Evolutionary conservation across 176 grass and related monocot genomes (phyloP).

Genomic region (Paspalum vaginatum): DNA sequence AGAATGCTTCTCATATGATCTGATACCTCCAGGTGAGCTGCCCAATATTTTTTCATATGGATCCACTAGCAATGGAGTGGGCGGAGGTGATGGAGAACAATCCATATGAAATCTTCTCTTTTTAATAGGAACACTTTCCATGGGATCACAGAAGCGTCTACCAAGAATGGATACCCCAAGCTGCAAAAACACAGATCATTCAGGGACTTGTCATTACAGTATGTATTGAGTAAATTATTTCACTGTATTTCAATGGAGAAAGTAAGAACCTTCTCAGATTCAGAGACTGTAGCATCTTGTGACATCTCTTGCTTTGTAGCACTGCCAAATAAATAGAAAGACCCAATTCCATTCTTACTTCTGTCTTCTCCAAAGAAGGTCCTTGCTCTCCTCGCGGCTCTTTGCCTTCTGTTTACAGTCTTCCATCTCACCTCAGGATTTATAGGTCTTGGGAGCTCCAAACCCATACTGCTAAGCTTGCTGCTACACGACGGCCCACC

Average conservation of each 20-base stretch:
- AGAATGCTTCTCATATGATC: constrained; percentile 44
- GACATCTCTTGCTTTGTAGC: constrained; percentile 41
- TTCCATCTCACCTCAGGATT: constrained; percentile 74
- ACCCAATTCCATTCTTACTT: constrained; percentile 42
- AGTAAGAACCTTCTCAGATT: constrained; percentile 87
- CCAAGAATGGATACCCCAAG: constrained; percentile 91
- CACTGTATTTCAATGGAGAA: constrained; percentile 31
- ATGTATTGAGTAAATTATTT: constrained; percentile 30
- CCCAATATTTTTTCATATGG: constrained; percentile 46
- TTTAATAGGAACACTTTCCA: constrained; percentile 87
- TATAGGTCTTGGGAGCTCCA: constrained; percentile 73
- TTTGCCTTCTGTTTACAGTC: constrained; percentile 61
- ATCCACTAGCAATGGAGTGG: constrained; percentile 50
- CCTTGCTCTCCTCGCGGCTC: constrained; percentile 70
- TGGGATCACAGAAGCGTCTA: constrained; percentile 71
- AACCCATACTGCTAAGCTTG: constrained; percentile 55
- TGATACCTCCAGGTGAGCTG: constrained; percentile 45
- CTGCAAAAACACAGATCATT: constrained; percentile 52
- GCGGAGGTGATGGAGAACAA: constrained; percentile 66
- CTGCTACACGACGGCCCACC: constrained; percentile 47
- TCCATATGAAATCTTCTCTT: constrained; percentile 78
- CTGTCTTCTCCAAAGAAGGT: constrained; percentile 58
- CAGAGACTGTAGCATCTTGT: constrained; percentile 60
- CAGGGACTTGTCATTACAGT: constrained; percentile 18
- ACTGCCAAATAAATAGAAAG: constrained; percentile 53